phyloP scores from a whole-genome alignment of 805 yeast species.

The Metschnikowia bowlesiae region DNA sequence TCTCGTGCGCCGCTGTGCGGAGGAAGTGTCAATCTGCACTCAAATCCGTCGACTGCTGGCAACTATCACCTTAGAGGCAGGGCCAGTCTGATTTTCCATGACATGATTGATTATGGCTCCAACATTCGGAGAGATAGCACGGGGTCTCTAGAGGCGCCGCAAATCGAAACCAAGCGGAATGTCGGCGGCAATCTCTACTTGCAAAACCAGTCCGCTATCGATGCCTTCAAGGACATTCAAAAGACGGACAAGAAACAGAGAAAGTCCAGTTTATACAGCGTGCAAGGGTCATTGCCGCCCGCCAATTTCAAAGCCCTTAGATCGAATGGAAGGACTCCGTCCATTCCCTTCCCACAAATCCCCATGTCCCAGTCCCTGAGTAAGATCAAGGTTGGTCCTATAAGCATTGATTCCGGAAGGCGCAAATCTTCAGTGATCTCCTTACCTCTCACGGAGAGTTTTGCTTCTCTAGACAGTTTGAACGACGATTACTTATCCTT shows the following conservation, averaged over 20 bases:
- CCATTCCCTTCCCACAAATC: not conserved
- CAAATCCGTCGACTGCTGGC: not conserved
- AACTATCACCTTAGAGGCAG: not conserved
- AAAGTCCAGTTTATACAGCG: constrained; percentile 18
- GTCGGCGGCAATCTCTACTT: constrained; percentile 44
- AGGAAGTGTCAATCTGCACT: not conserved
- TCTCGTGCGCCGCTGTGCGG: not conserved
- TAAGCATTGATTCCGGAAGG: constrained; percentile 21
- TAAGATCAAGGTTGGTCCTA: constrained; percentile 33
- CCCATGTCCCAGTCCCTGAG: constrained; percentile 9
- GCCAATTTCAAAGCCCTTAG: constrained; percentile 5
- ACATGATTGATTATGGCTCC: constrained; percentile 28
- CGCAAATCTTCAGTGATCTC: constrained; percentile 66
- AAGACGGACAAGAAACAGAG: constrained; percentile 38
- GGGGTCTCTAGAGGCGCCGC: constrained; percentile 35
- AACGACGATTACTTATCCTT: constrained; percentile 51
- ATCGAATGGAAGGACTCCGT: constrained; percentile 1
- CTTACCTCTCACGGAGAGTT: constrained; percentile 66
- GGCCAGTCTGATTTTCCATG: constrained; percentile 20
- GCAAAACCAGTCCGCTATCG: constrained; percentile 38
- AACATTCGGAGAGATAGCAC: constrained; percentile 20
- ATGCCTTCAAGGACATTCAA: constrained; percentile 41
- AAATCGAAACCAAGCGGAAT: constrained; percentile 42
- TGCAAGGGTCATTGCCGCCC: constrained; percentile 9
- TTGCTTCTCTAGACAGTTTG: constrained; percentile 72